These are phyloP conservation scores for Eleusine coracana DNA, from an alignment of 176 grass and related monocot species.

Conservation along the genomic window DNA sequence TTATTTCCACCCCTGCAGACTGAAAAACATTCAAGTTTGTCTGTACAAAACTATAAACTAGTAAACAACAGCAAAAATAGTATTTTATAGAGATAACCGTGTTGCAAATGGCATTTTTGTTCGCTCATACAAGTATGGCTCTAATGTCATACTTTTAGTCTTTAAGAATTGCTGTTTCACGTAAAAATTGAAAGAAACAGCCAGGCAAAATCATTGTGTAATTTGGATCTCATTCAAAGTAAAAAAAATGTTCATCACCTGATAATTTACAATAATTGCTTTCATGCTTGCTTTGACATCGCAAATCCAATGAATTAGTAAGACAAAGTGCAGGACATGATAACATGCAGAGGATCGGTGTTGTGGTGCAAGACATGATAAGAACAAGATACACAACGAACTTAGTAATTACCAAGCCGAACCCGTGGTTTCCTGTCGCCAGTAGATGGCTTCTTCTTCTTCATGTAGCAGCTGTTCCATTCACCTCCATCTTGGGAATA, in stretches of 20 bases:
- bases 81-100: background rate
- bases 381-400: background rate
- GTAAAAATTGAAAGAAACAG: background rate
- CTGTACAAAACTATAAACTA: background rate
- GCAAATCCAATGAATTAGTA: background rate
- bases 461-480: conserved; percentile 95
- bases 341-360: background rate
- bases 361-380: background rate
- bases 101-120: background rate
- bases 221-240: too few relatives aligned
- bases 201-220: background rate
- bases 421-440: conserved; percentile 45
- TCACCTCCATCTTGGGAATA: conserved; percentile 92
- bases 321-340: background rate
- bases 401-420: conserved; percentile 50
- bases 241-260: background rate
- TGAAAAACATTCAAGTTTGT: background rate
- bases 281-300: background rate
- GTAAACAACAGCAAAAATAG: too few relatives aligned
- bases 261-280: background rate
- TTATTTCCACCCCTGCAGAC: background rate
- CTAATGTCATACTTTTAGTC: background rate
- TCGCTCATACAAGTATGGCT: background rate
- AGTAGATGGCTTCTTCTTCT: conserved; percentile 61
- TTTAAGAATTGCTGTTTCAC: too few relatives aligned